A percentile compares a stretch with the other conserved stretches of the same genome.
Evolutionary conservation across 768 basidiomycete genomes (phyloP).

Genomic region (Trametes meyenii): DNA sequence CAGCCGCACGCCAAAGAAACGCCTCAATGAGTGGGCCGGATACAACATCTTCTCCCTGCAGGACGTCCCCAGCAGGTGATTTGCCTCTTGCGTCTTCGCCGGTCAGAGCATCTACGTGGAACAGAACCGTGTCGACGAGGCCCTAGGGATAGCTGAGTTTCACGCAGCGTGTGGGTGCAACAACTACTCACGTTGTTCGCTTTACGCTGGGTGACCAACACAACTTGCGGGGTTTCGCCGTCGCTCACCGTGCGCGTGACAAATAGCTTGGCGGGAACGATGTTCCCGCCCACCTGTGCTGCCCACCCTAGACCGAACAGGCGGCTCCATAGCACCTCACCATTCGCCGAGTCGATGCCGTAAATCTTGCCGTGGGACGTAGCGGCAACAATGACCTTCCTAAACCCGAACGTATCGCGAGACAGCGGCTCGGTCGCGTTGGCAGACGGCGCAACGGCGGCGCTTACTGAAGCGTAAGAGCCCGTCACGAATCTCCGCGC

Average conservation of each 20-base stretch:
- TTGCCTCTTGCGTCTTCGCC: conserved; percentile 54
- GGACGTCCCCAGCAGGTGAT: conserved; percentile 38
- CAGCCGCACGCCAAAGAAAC: conserved; percentile 49
- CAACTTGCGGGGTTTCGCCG: conserved; percentile 54
- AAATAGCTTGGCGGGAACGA: conserved; percentile 66
- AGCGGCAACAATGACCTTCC: conserved; percentile 77
- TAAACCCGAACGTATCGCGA: conserved; percentile 85
- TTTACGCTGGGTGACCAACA: conserved; percentile 60
- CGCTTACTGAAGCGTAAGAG: conserved; percentile 57
- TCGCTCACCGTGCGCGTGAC: conserved; percentile 52
- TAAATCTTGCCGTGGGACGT: conserved; percentile 76
- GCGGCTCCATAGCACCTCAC: conserved; percentile 78
- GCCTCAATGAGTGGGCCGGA: conserved; percentile 61
- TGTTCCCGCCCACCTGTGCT: conserved; percentile 52
- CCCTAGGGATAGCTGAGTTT: conserved; percentile 39
- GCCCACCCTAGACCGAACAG: conserved; percentile 77
- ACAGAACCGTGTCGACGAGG: conserved; percentile 70
- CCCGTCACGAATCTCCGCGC: conserved; percentile 71
- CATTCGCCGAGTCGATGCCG: conserved; percentile 80
- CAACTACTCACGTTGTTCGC: conserved; percentile 60
- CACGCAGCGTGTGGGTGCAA: background rate
- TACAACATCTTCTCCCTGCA: conserved; percentile 66
- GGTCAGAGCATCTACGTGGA: conserved; percentile 78
- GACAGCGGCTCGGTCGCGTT: conserved; percentile 44
- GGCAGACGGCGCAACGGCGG: conserved; percentile 37